phyloP scores from a whole-genome alignment of 1,284 basidiomycete species.

The Austropuccinia psidii region DNA sequence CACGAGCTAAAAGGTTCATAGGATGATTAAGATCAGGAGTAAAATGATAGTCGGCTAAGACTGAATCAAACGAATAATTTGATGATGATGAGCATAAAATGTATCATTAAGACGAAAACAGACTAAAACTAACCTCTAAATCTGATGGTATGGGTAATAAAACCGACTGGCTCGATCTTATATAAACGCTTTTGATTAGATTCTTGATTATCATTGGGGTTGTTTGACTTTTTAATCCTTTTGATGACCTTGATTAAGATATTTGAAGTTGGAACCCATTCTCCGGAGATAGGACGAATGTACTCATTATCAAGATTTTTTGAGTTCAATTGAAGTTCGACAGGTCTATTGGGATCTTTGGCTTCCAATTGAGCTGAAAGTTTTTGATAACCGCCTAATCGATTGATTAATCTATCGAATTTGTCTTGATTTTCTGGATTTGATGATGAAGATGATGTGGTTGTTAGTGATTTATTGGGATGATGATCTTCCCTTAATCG shows the following conservation, averaged over 20 bases:
- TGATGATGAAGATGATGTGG: too few relatives aligned
- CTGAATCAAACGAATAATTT: slow-evolving; percentile 49
- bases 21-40: slow-evolving; percentile 64
- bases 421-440: not conserved
- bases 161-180: slow-evolving; percentile 65
- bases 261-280: slow-evolving; percentile 65
- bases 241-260: slow-evolving; percentile 71
- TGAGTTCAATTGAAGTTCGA: slow-evolving; percentile 9
- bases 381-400: not conserved
- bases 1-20: slow-evolving; percentile 59
- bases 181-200: slow-evolving; percentile 55
- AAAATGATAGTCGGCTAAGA: slow-evolving; percentile 86
- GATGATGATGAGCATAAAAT: not conserved
- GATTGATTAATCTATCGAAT: not conserved
- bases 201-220: slow-evolving; percentile 38
- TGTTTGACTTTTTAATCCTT: slow-evolving; percentile 50
- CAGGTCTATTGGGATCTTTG: slow-evolving; percentile 14
- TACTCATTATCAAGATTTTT: slow-evolving; percentile 48
- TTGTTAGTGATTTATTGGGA: not conserved
- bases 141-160: slow-evolving; percentile 69
- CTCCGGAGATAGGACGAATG: slow-evolving; percentile 70
- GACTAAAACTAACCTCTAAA: slow-evolving; percentile 53
- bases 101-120: not conserved
- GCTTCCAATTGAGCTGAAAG: not conserved
- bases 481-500: not conserved